Conservation (phyloP, 1,139 yeast species). For the Taphrina sp. region DNA sequence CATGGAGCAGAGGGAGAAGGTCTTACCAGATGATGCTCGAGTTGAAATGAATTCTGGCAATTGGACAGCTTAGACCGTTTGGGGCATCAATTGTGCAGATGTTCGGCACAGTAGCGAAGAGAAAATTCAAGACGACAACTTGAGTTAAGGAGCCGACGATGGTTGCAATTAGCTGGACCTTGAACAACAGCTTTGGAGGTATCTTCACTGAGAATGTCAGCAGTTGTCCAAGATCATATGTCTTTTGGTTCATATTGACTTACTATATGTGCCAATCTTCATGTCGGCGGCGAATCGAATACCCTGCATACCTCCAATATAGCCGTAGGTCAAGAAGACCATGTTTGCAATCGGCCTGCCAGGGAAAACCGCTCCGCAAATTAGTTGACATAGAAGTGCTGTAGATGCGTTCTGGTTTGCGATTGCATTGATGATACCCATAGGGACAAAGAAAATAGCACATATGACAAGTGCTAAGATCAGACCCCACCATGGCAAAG, state of each 20-base stretch:
- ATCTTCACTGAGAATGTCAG: slow-evolving; percentile 47
- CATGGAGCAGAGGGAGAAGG: no score
- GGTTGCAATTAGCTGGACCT: slow-evolving; percentile 51
- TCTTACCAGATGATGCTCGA: slow-evolving; percentile 50
- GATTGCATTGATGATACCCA: slow-evolving; percentile 36
- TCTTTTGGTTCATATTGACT: neutral
- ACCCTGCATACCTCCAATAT: slow-evolving; percentile 58
- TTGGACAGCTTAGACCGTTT: slow-evolving; percentile 38
- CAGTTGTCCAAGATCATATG: neutral
- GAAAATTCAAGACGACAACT: slow-evolving; percentile 58
- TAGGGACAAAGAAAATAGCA: slow-evolving; percentile 32
- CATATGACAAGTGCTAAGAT: slow-evolving; percentile 19
- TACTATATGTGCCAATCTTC: slow-evolving; percentile 59
- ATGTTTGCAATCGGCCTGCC: slow-evolving; percentile 63
- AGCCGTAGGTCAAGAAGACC: slow-evolving; percentile 49
- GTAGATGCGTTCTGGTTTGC: slow-evolving; percentile 51
- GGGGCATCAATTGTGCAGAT: slow-evolving; percentile 47
- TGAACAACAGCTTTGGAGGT: slow-evolving; percentile 60
- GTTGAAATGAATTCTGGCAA: slow-evolving; percentile 50
- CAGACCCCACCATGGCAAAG: slow-evolving; percentile 29
- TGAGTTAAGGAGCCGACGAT: slow-evolving; percentile 45
- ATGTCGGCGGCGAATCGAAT: slow-evolving; percentile 57
- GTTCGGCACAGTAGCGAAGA: slow-evolving; percentile 48
- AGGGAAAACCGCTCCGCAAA: slow-evolving; percentile 63
- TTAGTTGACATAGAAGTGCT: slow-evolving; percentile 60